phyloP scores from a whole-genome alignment of 148 eudicot species.

The Vaccinium corymbosum region DNA sequence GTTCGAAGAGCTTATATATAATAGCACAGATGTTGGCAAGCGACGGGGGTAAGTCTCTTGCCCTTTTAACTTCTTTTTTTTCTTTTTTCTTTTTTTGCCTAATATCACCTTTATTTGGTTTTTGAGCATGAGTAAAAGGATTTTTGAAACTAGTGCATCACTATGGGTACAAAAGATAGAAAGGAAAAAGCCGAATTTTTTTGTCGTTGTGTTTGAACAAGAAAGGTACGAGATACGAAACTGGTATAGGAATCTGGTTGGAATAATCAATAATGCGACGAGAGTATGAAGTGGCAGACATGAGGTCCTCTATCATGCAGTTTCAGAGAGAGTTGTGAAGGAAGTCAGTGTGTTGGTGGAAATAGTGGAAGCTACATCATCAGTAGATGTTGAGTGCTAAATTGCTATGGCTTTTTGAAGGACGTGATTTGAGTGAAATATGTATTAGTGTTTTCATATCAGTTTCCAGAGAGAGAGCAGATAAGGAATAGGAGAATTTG shows the following conservation, averaged over 20 bases:
- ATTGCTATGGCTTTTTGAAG: not conserved
- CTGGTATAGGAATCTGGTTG: not conserved
- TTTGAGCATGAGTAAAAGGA: not conserved
- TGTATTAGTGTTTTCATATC: not conserved
- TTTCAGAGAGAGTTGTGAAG: not conserved
- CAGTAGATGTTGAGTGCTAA: not conserved
- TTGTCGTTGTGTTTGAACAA: too few relatives aligned
- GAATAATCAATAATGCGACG: not conserved
- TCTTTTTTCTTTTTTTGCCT: not conserved
- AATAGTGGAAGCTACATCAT: not conserved
- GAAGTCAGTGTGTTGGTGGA: not conserved
- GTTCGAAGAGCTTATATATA: slow-evolving; percentile 28
- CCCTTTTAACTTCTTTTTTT: not conserved
- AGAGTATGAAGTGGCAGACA: not conserved
- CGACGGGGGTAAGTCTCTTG: not conserved
- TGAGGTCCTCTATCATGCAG: not conserved
- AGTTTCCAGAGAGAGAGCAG: not conserved
- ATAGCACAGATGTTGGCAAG: slow-evolving; percentile 13
- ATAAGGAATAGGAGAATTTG: not conserved
- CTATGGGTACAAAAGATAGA: not conserved
- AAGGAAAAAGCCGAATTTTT: not conserved
- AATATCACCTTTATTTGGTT: not conserved
- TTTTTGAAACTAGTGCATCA: not conserved
- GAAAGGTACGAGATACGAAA: too few relatives aligned
- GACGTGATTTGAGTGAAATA: not conserved